Percentiles rank a stretch among this genome's conserved stretches.
phyloP scores from a whole-genome alignment of 768 basidiomycete species.

The Russula compacta region DNA sequence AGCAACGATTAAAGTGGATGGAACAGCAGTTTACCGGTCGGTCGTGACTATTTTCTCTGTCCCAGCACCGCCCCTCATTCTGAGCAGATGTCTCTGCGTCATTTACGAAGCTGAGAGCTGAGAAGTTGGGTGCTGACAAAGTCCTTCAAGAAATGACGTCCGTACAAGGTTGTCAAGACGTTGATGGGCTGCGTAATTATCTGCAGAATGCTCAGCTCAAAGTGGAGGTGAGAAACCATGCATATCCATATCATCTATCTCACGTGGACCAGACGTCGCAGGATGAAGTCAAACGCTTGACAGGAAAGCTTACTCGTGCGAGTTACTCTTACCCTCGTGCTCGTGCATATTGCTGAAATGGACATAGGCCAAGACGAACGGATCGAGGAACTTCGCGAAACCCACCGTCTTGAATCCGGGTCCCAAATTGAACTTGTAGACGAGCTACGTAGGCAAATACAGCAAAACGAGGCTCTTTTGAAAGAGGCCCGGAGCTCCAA shows the following conservation, averaged over 20 bases:
- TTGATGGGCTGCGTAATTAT: constrained; percentile 62
- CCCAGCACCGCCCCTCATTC: background rate
- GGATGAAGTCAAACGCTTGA: constrained; percentile 72
- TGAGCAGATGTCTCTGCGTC: constrained; percentile 66
- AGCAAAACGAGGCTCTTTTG: constrained; percentile 62
- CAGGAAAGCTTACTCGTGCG: constrained; percentile 64
- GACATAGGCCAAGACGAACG: constrained; percentile 71
- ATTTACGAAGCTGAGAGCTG: constrained; percentile 65
- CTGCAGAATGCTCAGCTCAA: constrained; percentile 58
- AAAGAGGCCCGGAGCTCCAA: constrained; percentile 45
- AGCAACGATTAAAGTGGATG: constrained; percentile 55
- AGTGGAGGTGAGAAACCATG: constrained; percentile 46
- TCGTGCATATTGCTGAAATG: constrained; percentile 3
- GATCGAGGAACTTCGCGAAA: constrained; percentile 77
- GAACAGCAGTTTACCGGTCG: constrained; percentile 73
- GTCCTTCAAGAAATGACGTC: constrained; percentile 66
- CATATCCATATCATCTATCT: background rate
- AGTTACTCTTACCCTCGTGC: background rate
- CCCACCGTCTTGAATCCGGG: constrained; percentile 68
- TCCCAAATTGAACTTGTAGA: constrained; percentile 73
- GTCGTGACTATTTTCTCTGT: constrained; percentile 3
- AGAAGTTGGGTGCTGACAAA: constrained; percentile 58
- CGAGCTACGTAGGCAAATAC: constrained; percentile 55
- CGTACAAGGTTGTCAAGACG: constrained; percentile 54
- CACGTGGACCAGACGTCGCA: constrained; percentile 43